These are phyloP conservation scores for Cajanus cajan DNA, from an alignment of 306 rosid species.

Conservation along the genomic window DNA sequence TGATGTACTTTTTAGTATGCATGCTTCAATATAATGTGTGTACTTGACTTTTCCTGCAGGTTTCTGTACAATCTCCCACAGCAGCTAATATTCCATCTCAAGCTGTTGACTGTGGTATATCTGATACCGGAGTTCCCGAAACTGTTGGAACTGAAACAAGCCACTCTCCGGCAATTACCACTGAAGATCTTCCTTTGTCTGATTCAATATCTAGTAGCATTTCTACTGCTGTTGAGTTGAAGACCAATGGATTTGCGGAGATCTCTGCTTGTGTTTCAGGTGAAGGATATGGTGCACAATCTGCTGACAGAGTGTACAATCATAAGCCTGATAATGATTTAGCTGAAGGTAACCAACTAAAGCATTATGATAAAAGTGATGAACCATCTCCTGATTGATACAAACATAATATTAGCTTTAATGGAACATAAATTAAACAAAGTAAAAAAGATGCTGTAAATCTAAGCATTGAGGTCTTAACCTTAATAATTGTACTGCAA, in stretches of 20 bases:
- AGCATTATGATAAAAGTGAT: conserved; percentile 37
- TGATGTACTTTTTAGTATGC: neutral
- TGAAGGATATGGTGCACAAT: conserved; percentile 43
- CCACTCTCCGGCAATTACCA: conserved; percentile 16
- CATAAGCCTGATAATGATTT: conserved; percentile 29
- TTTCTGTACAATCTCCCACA: conserved; percentile 46
- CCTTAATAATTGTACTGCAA: conserved; percentile 33
- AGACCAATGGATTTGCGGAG: conserved; percentile 30
- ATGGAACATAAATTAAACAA: conserved; percentile 34
- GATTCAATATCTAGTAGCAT: conserved; percentile 28
- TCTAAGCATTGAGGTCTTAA: conserved; percentile 20
- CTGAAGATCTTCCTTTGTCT: conserved; percentile 35
- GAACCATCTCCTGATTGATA: conserved; percentile 29
- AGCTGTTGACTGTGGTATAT: conserved; percentile 40
- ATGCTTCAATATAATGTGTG: neutral
- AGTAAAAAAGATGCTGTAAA: conserved; percentile 35
- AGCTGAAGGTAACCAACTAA: conserved; percentile 36
- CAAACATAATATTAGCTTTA: conserved; percentile 21
- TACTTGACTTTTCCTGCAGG: conserved; percentile 39
- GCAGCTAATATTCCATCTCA: conserved; percentile 31
- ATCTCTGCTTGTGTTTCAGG: conserved; percentile 29
- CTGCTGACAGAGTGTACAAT: conserved; percentile 27
- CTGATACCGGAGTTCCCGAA: conserved; percentile 48
- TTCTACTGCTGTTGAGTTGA: conserved; percentile 40
- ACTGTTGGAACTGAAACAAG: conserved; percentile 36